phyloP scores from a whole-genome alignment of 1,284 basidiomycete genomes.

The Hemileia vastatrix region DNA sequence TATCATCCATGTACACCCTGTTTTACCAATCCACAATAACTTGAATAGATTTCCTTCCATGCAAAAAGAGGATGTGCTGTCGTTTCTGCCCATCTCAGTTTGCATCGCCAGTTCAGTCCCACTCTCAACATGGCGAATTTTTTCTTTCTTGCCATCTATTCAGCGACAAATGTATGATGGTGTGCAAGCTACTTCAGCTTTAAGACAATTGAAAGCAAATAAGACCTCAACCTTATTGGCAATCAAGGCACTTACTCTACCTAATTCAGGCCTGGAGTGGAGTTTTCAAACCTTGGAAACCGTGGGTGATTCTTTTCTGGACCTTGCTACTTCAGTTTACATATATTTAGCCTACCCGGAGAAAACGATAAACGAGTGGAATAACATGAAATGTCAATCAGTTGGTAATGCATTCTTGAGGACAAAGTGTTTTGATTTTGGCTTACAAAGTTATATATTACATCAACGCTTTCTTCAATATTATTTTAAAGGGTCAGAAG shows the following conservation, averaged over 20 bases:
- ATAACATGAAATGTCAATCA: constrained; percentile 54
- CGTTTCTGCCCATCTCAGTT: constrained; percentile 52
- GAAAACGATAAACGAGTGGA: constrained; percentile 68
- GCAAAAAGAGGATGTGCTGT: too few species aligned
- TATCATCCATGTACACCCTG: too few species aligned
- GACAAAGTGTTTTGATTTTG: constrained; percentile 55
- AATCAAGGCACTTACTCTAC: constrained; percentile 62
- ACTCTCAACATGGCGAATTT: constrained; percentile 49
- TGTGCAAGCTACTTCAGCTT: constrained; percentile 54
- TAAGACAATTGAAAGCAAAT: constrained; percentile 54
- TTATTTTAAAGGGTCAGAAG: constrained; percentile 54
- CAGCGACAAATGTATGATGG: constrained; percentile 57
- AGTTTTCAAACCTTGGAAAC: constrained; percentile 74
- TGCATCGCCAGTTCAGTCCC: constrained; percentile 53
- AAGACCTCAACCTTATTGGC: constrained; percentile 54
- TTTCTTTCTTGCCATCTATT: constrained; percentile 56
- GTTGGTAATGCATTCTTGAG: constrained; percentile 62
- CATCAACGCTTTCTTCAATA: constrained; percentile 50
- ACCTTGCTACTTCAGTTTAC: constrained; percentile 62
- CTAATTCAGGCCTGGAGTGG: constrained; percentile 54
- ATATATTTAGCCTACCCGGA: constrained; percentile 60
- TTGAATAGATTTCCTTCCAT: too few species aligned
- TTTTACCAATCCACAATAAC: too few species aligned
- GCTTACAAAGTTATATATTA: constrained; percentile 57
- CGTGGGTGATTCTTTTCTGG: constrained; percentile 67